Percentiles rank a stretch among this genome's conserved stretches.
Evolutionary conservation across 2,329 filamentous ascomycete genomes (phyloP).

Genomic region (Alternaria brassicae): DNA sequence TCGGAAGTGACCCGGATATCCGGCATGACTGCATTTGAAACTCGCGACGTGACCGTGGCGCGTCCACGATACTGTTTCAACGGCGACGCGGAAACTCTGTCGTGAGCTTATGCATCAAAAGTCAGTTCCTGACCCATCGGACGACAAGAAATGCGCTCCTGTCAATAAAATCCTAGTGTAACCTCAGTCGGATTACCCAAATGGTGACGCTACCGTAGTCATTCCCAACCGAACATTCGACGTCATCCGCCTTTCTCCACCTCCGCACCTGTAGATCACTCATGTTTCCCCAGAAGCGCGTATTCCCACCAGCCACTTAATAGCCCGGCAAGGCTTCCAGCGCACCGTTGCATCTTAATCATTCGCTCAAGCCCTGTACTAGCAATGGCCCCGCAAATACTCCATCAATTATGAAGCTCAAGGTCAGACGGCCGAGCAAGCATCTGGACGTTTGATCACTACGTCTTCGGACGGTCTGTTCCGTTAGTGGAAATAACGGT

Average conservation of each 20-base stretch:
- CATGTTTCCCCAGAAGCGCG: neutral
- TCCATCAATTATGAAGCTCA: neutral
- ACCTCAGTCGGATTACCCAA: neutral
- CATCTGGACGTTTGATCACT: neutral
- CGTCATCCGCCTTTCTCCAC: conserved; percentile 1
- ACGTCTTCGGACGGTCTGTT: neutral
- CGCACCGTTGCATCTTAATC: neutral
- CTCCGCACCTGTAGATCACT: neutral
- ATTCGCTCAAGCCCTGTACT: neutral
- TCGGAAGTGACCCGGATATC: neutral
- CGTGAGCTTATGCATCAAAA: neutral
- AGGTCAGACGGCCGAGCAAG: neutral
- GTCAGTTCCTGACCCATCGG: neutral
- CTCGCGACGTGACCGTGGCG: neutral
- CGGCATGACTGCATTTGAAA: neutral
- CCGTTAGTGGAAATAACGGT: neutral
- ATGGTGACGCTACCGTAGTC: neutral
- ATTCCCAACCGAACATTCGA: neutral
- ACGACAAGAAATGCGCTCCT: neutral
- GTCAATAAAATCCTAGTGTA: neutral
- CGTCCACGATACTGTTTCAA: neutral
- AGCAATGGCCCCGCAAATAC: neutral
- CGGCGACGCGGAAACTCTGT: neutral
- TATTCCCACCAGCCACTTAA: neutral
- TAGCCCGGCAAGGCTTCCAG: neutral